Base-by-base conservation (phyloP, 345 rosid genomes). In the Populus euphratica region DNA sequence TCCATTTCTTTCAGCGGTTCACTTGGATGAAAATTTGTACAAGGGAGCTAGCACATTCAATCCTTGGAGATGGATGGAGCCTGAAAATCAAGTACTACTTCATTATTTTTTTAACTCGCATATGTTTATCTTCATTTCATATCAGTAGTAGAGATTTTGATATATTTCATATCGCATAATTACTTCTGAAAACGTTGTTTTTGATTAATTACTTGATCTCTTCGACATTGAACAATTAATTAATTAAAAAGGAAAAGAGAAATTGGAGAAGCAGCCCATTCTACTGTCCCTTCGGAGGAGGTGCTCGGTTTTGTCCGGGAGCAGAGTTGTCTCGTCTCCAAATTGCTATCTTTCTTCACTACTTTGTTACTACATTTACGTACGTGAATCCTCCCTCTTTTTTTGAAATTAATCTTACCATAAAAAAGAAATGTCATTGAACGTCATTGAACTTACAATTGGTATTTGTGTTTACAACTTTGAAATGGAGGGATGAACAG, bases 61-160 rank as follows among this genome's bases (percentile, higher is more conserved):
- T 82, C 98, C 98, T 12, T 90, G 96, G 98, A 87, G 98, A 78
- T 94, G 98, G 98, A 86, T 89, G 85, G 92, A 91, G 43, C 88
- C 90, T 54, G 84, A 90, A 76, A 90, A 90, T 80, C 84, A 92
- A 89, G 96, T 90, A 38, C 12, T 67, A 5, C 18, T 67, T 1
- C 41, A 18, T 21, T 52, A 0, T 6, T 1, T 49, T 50, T 25
- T 62, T 62, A 25, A 14, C 52, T 47, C 14, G 52, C 52, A 47
- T 47, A 5, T 47, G 17, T n/a, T 11, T 5, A 29, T 12, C 16
- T 17, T 52, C 18, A 33, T 14, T 18, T 18, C 20, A 17, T 9
- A 8, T 69, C 5, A 38, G 5, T 13, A 38, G 6, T 10, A 12
- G 38, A 35, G 39, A 3, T 44, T 63, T 41, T 41, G 44, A 41